These are phyloP conservation scores for Rhizopogon vesiculosus DNA, from an alignment of 768 basidiomycete species.

Conservation along the genomic window DNA sequence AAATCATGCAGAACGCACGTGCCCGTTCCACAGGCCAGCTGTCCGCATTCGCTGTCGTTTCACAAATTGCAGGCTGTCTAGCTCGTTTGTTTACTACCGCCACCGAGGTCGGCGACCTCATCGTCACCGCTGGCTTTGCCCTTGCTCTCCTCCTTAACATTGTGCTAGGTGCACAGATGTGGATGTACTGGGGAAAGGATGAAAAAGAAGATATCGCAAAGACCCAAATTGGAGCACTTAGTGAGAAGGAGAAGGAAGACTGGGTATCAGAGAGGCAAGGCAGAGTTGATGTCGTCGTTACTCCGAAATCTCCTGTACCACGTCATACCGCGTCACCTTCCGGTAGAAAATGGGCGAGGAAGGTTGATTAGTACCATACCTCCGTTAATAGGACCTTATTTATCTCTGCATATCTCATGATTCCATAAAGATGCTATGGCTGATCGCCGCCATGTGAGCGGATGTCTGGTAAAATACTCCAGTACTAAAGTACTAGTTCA, in stretches of 20 bases:
- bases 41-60: constrained; percentile 85
- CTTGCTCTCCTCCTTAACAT: constrained; percentile 80
- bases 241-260: constrained; percentile 22
- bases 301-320: constrained; percentile 38
- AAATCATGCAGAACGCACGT: constrained; percentile 79
- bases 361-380: constrained; percentile 51
- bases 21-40: constrained; percentile 86
- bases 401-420: background rate
- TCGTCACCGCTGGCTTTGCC: constrained; percentile 81
- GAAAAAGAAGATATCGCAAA: constrained; percentile 24
- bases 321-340: constrained; percentile 40
- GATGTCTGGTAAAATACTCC: background rate
- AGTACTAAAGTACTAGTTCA: background rate
- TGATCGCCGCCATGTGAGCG: background rate
- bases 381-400: constrained; percentile 17
- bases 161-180: constrained; percentile 82
- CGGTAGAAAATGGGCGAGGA: constrained; percentile 68
- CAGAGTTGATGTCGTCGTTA: constrained; percentile 40
- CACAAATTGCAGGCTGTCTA: constrained; percentile 84
- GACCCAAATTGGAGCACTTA: constrained; percentile 13
- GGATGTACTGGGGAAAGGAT: constrained; percentile 73
- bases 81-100: constrained; percentile 92
- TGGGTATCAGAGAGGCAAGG: constrained; percentile 21
- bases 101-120: constrained; percentile 78
- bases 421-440: background rate